Percentiles rank a stretch among this genome's conserved stretches.
phyloP scores from a whole-genome alignment of 1,284 basidiomycete species.

The Heliocybe sulcata region DNA sequence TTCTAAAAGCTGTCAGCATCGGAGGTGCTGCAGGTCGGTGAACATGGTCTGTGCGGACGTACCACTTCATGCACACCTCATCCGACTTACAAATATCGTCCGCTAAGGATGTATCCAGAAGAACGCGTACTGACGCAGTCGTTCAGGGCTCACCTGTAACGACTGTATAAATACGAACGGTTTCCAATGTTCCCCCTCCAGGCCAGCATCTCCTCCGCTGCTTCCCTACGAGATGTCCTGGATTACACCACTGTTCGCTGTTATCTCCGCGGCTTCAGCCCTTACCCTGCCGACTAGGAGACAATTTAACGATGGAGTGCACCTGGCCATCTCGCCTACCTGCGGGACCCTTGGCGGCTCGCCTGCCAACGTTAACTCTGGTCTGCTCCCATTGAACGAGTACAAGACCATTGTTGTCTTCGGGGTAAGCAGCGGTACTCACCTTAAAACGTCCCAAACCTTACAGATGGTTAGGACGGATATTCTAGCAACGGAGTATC shows the following conservation, averaged over 20 bases:
- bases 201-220: too few species aligned
- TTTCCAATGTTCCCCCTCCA: too few species aligned
- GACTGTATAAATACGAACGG: too few species aligned
- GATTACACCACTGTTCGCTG: not conserved
- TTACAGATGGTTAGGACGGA: constrained; percentile 18
- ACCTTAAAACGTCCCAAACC: not conserved
- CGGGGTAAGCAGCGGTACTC: constrained; percentile 26
- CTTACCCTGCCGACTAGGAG: not conserved
- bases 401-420: constrained; percentile 40
- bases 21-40: not conserved
- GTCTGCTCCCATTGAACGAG: constrained; percentile 22
- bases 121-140: too few species aligned
- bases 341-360: constrained; percentile 21
- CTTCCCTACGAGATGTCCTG: not conserved
- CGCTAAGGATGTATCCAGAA: too few species aligned
- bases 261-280: not conserved
- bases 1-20: not conserved
- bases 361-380: constrained; percentile 35
- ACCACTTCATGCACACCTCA: not conserved
- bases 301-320: constrained; percentile 19
- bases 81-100: not conserved
- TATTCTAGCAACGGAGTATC: constrained; percentile 26
- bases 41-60: not conserved
- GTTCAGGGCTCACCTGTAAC: too few species aligned
- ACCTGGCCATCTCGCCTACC: constrained; percentile 32